These are phyloP conservation scores for Lactarius psammicola DNA, from an alignment of 768 basidiomycete genomes.

Conservation along the genomic window DNA sequence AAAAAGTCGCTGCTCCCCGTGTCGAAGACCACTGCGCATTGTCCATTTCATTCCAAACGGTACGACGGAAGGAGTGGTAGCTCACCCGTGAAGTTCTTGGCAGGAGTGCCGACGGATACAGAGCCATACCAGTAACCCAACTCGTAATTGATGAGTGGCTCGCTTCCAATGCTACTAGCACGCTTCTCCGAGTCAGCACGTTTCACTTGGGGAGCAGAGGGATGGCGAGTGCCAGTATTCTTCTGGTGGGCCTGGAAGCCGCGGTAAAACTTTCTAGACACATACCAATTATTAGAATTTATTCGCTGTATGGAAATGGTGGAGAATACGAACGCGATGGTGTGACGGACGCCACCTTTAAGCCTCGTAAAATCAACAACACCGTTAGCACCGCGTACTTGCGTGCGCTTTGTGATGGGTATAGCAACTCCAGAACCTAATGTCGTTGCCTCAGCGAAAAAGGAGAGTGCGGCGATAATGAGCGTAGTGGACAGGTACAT, in stretches of 20 bases:
- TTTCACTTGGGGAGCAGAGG: not conserved
- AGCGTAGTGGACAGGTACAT: not conserved
- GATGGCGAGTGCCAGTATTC: not conserved
- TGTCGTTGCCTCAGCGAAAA: not conserved
- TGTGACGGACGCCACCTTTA: not conserved
- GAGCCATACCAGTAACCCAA: conserved; percentile 10
- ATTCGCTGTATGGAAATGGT: not conserved
- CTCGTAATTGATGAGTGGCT: not conserved
- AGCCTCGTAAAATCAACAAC: not conserved
- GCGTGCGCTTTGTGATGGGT: conserved; percentile 7
- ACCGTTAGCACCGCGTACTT: not conserved
- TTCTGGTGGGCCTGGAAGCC: conserved; percentile 5
- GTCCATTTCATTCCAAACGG: not conserved
- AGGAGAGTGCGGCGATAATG: not conserved
- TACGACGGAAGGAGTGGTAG: not conserved
- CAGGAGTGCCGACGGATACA: conserved; percentile 20
- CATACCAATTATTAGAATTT: not conserved
- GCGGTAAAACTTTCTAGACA: not conserved
- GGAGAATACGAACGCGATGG: not conserved
- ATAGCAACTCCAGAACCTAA: not conserved
- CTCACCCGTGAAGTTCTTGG: conserved; percentile 6
- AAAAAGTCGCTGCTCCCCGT: conserved; percentile 36
- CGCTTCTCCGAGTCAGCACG: not conserved
- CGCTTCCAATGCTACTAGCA: not conserved
- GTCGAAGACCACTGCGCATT: conserved; percentile 39